Evolutionary conservation across 1,284 basidiomycete genomes (phyloP).

Genomic region (Retiboletus flavoniger): DNA sequence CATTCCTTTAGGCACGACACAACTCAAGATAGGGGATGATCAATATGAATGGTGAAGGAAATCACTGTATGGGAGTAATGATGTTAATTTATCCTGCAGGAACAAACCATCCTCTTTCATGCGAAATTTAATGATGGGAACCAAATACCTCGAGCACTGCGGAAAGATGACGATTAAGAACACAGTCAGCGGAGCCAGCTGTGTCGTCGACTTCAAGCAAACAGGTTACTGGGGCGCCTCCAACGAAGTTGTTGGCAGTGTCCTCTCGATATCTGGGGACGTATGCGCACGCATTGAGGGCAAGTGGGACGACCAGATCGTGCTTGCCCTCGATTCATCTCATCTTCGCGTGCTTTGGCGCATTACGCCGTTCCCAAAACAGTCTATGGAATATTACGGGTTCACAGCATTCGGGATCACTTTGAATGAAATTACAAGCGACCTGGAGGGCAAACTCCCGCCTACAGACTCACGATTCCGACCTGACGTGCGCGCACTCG

Average conservation of each 20-base stretch:
- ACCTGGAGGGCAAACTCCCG: conserved; percentile 68
- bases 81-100: conserved; percentile 43
- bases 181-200: conserved; percentile 50
- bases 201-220: conserved; percentile 80
- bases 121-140: conserved; percentile 86
- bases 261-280: conserved; percentile 56
- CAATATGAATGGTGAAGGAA: conserved; percentile 62
- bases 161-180: conserved; percentile 76
- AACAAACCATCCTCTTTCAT: conserved; percentile 85
- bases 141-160: conserved; percentile 84
- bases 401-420: conserved; percentile 79
- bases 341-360: conserved; percentile 78
- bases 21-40: conserved; percentile 63
- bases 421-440: conserved; percentile 77
- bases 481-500: conserved; percentile 84
- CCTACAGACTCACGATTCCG: conserved; percentile 84
- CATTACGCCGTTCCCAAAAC: conserved; percentile 69
- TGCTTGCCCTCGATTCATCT: conserved; percentile 62
- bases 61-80: neutral
- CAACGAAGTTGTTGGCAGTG: conserved; percentile 68
- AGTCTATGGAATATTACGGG: conserved; percentile 75
- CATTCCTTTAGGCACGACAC: conserved; percentile 70
- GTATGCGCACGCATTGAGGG: conserved; percentile 65
- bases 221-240: conserved; percentile 78
- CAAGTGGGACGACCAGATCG: conserved; percentile 80